Percentiles rank a stretch among this genome's conserved stretches.
Evolutionary conservation across 225 moss, liverwort and hornwort species (phyloP).

Genomic region (Sphagnum contortum): DNA sequence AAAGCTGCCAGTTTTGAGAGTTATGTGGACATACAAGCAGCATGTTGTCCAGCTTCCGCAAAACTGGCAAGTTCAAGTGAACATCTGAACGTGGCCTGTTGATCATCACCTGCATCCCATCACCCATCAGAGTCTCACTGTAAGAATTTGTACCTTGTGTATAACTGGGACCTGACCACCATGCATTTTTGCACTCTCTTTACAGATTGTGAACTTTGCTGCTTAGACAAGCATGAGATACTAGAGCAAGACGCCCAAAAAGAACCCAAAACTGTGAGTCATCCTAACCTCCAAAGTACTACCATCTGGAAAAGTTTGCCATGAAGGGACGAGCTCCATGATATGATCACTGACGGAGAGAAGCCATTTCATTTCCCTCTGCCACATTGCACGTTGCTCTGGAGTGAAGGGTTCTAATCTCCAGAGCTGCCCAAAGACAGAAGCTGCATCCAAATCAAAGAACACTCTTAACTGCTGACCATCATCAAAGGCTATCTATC

Average conservation of each 20-base stretch:
- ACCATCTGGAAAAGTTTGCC: conserved; percentile 76
- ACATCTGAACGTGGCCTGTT: conserved; percentile 90
- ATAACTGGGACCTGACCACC: too few species aligned
- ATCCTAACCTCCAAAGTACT: conserved; percentile 63
- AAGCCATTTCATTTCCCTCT: conserved; percentile 97
- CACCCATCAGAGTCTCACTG: too few species aligned
- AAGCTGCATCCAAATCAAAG: conserved; percentile 34
- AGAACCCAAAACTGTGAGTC: too few species aligned
- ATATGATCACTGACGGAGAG: conserved; percentile 92
- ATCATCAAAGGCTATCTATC: too few species aligned
- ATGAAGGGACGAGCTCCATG: conserved; percentile 91
- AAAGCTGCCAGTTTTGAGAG: too few species aligned
- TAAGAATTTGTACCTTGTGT: too few species aligned
- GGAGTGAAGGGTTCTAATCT: conserved; percentile 82
- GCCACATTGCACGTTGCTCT: conserved; percentile 88
- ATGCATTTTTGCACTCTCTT: too few species aligned
- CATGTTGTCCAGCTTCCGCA: conserved; percentile 88
- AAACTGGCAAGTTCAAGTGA: conserved; percentile 80
- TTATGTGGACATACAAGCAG: conserved; percentile 51
- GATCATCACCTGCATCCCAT: conserved; percentile 68
- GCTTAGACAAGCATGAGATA: too few species aligned
- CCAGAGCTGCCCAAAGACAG: conserved; percentile 98
- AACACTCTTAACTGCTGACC: too few species aligned
- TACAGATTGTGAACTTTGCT: too few species aligned
- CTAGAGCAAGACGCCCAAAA: too few species aligned